Conservation (phyloP, 352 stramenopile species). For the Globisporangium abappressorium region DNA sequence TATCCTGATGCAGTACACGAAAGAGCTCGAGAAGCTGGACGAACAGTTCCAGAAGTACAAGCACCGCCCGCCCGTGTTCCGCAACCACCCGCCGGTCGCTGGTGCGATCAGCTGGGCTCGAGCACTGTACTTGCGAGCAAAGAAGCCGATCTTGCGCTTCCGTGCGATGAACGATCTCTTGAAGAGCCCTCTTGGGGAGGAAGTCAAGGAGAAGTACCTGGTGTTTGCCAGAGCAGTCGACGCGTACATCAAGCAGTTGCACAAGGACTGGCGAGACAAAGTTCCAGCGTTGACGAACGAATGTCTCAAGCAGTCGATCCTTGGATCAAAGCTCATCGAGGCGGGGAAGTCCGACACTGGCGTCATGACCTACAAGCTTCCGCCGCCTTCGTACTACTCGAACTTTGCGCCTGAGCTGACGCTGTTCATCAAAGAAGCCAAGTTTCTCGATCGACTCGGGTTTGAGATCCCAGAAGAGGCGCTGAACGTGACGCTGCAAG, state of each 20-base stretch:
- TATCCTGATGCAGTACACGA: constrained; percentile 95
- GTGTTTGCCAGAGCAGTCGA: constrained; percentile 92
- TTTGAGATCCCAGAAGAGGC: constrained; percentile 95
- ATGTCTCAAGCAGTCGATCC: constrained; percentile 92
- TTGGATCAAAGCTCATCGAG: constrained; percentile 80
- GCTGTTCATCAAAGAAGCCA: constrained; percentile 95
- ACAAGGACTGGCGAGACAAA: constrained; percentile 92
- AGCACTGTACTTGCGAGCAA: constrained; percentile 88
- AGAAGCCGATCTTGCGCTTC: constrained; percentile 94
- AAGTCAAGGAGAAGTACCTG: constrained; percentile 94
- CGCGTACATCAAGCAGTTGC: constrained; percentile 90
- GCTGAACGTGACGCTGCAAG: constrained; percentile 95
- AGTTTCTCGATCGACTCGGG: constrained; percentile 94
- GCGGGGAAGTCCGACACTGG: constrained; percentile 74
- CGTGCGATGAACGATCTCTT: constrained; percentile 92
- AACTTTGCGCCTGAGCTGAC: constrained; percentile 93
- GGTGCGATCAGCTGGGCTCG: constrained; percentile 83
- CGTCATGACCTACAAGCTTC: constrained; percentile 79
- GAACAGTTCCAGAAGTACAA: constrained; percentile 89
- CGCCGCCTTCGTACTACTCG: constrained; percentile 88
- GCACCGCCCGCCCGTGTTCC: constrained; percentile 86
- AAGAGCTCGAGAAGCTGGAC: constrained; percentile 91
- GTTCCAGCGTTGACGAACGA: constrained; percentile 88
- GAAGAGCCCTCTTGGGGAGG: constrained; percentile 87
- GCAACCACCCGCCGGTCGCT: constrained; percentile 91